A percentile compares a stretch with the other conserved stretches of the same genome.
These are phyloP conservation scores for Leptodermis oblonga DNA, from an alignment of 257 asterid species.

Conservation along the genomic window DNA sequence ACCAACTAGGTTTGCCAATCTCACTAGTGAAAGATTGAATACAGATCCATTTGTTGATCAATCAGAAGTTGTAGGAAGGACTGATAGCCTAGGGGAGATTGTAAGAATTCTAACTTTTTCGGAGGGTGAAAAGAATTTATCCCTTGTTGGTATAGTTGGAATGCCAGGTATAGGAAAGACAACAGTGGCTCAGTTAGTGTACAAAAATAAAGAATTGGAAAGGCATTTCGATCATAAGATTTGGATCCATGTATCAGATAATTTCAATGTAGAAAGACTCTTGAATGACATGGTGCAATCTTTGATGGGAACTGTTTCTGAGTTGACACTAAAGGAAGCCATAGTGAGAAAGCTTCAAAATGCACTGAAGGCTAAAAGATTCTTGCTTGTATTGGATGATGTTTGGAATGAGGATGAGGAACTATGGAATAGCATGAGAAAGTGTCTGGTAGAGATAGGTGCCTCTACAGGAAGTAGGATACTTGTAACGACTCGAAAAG, in stretches of 20 bases:
- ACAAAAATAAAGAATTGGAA: conserved; percentile 1
- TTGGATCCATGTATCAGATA: conserved; percentile 23
- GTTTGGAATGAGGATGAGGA: conserved; percentile 8
- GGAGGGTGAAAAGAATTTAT: background rate
- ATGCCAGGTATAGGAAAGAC: conserved; percentile 28
- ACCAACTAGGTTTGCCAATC: too few species aligned
- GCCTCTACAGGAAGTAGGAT: conserved; percentile 21
- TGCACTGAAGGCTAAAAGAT: conserved; percentile 1
- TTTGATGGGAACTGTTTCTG: background rate
- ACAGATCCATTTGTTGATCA: background rate
- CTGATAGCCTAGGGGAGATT: background rate
- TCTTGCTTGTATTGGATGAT: conserved; percentile 2
- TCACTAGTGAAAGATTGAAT: too few species aligned
- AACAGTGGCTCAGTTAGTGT: conserved; percentile 16
- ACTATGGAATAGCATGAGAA: conserved; percentile 10
- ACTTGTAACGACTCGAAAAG: conserved; percentile 18
- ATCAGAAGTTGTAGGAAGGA: conserved; percentile 8
- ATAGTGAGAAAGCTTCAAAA: conserved; percentile 1
- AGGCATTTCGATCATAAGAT: conserved; percentile 8
- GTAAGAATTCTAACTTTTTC: background rate
- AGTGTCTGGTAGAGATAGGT: conserved; percentile 13
- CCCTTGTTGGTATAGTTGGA: conserved; percentile 12
- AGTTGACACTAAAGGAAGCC: conserved; percentile 11
- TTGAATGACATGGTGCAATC: conserved; percentile 13
- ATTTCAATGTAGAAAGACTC: conserved; percentile 8